Base-by-base conservation (phyloP, 768 basidiomycete genomes). In the Hygrocybe coccinea region DNA sequence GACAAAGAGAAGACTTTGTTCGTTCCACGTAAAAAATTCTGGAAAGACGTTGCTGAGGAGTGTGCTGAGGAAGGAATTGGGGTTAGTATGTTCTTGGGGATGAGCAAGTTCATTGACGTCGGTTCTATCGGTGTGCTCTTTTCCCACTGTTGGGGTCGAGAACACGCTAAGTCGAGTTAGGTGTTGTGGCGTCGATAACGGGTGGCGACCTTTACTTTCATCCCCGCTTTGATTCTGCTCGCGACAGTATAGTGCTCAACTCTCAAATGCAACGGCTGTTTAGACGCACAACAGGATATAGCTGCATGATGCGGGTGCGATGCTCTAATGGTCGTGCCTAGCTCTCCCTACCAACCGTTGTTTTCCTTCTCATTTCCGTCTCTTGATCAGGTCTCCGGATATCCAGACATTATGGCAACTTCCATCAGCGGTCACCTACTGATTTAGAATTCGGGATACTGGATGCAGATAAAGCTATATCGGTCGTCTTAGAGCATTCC, bases 171-270 rank as follows among this genome's bases (percentile, higher is more conserved):
- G 46, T 59, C 50, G 46, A 34, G 14, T n/a, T 36, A 86, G 89
- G 87, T 41, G 70, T 77, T 3, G 77, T 94, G 5, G 67, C 87
- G 0, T 84, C 84, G 0, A 66, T 83, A 10, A 92, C 91, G 6
- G 97, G 97, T 12, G 97, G 97, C 17, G 91, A 94, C 55, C 63
- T 95, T 1, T 95, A 88, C 71, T 95, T 87, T 74, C 89, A 95
- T 64, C 97, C 95, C 8, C 81, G 90, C n/a, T 99, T 92, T 67
- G 79, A 86, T 51, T 78, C 82, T 2, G 67, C 70, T 6, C 79
- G 87, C 48, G 93, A 97, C 66, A 77, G 77, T 7, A 63, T 74
- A 7, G 73, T 82, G 5, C 63, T 99, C 11, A 71, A 78, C n/a
- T 86, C 86, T n/a, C 90, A 97, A 62, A 65, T 98, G 19, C 76